Evolutionary conservation across 306 rosid genomes (phyloP).

Genomic region (Aeschynomene evenia): DNA sequence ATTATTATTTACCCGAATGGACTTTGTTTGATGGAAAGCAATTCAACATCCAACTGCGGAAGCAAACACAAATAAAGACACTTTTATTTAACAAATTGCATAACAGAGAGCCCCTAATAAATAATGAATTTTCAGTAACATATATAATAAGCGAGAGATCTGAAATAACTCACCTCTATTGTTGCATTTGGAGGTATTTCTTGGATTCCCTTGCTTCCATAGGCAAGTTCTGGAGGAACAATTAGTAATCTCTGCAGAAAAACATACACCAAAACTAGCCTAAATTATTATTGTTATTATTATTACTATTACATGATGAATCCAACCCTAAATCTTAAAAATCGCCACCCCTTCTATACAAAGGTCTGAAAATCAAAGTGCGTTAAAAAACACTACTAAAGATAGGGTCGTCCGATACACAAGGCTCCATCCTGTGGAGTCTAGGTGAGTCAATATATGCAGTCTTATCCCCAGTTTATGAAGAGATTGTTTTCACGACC

Average conservation of each 20-base stretch:
- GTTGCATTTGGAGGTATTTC: constrained; percentile 98
- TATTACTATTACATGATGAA: constrained; percentile 20
- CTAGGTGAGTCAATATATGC: too few species aligned
- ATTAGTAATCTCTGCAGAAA: constrained; percentile 70
- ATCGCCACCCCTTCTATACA: constrained; percentile 3
- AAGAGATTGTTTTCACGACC: too few species aligned
- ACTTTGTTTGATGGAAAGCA: constrained; percentile 85
- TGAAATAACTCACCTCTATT: constrained; percentile 62
- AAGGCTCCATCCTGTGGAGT: too few species aligned
- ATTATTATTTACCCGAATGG: constrained; percentile 81
- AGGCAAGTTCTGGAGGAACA: constrained; percentile 92
- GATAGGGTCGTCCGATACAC: too few species aligned
- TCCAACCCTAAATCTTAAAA: constrained; percentile 17
- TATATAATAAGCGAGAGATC: constrained; percentile 19
- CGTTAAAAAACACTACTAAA: too few species aligned
- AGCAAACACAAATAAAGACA: too few species aligned
- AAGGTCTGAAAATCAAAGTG: background rate
- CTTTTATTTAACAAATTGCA: constrained; percentile 6
- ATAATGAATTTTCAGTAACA: background rate
- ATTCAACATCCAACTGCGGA: constrained; percentile 80
- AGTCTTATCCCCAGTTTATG: too few species aligned
- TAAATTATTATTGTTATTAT: too few species aligned
- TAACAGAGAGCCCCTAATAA: background rate
- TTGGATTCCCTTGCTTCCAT: constrained; percentile 84
- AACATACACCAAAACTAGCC: constrained; percentile 20